phyloP scores from a whole-genome alignment of 140 eudicot genomes.

The Oenanthe javanica region DNA sequence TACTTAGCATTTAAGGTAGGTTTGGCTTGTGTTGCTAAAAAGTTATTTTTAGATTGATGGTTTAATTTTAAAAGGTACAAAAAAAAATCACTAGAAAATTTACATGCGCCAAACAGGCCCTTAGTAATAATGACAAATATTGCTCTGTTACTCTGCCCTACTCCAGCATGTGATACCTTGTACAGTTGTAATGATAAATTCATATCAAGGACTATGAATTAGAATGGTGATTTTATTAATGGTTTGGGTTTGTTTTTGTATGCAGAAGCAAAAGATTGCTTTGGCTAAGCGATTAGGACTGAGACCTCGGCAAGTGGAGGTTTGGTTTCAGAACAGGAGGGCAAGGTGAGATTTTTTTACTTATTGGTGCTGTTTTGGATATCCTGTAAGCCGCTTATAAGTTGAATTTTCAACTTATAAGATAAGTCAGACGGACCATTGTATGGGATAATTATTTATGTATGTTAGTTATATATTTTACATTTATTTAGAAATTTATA shows the following conservation, averaged over 20 bases:
- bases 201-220: neutral
- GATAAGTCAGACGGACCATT: no score
- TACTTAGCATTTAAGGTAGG: neutral
- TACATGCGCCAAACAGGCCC: neutral
- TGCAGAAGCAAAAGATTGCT: slow-evolving; percentile 76
- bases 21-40: no score
- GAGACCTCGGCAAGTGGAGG: slow-evolving; percentile 87
- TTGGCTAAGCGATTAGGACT: slow-evolving; percentile 62
- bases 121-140: neutral
- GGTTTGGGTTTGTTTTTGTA: neutral
- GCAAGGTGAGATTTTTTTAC: slow-evolving; percentile 67
- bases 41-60: neutral
- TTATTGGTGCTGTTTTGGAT: no score
- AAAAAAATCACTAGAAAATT: neutral
- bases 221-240: slow-evolving; percentile 10
- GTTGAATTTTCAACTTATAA: no score
- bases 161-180: neutral
- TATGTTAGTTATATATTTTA: neutral
- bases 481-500: neutral
- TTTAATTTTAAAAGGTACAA: no score
- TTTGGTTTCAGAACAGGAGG: slow-evolving; percentile 88
- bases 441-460: slow-evolving; percentile 19
- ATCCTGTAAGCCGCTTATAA: no score
- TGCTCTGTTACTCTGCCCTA: neutral
- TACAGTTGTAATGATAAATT: neutral